Evolutionary conservation across 2,329 filamentous ascomycete species (phyloP).

Genomic region (Fonsecaea monophora): DNA sequence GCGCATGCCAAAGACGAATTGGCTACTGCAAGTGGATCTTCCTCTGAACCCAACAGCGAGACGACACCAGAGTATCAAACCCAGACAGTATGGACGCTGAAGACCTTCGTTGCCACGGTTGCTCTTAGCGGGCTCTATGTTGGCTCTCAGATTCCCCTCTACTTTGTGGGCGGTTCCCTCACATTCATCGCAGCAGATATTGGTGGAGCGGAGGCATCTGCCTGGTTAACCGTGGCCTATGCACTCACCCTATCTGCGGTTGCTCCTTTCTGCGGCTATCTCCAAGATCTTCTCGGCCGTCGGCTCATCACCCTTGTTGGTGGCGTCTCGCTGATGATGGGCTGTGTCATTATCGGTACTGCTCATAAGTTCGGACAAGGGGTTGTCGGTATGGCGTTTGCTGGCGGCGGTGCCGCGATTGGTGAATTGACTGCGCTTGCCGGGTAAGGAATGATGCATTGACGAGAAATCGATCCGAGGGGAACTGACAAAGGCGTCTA

Average conservation of each 20-base stretch:
- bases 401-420: slow-evolving; percentile 33
- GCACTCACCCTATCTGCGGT: slow-evolving; percentile 31
- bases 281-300: slow-evolving; percentile 33
- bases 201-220: slow-evolving; percentile 27
- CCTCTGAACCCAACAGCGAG: slow-evolving; percentile 11
- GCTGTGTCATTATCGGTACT: slow-evolving; percentile 31
- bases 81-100: slow-evolving; percentile 27
- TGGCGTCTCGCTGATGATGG: slow-evolving; percentile 26
- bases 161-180: slow-evolving; percentile 35
- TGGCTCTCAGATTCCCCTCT: slow-evolving; percentile 35
- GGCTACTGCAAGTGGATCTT: background rate
- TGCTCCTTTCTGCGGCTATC: slow-evolving; percentile 34
- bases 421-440: slow-evolving; percentile 34
- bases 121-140: slow-evolving; percentile 24
- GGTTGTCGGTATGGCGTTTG: slow-evolving; percentile 31
- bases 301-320: slow-evolving; percentile 32
- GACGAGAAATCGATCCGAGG: background rate
- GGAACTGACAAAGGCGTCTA: background rate
- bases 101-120: slow-evolving; percentile 23
- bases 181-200: slow-evolving; percentile 32
- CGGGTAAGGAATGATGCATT: slow-evolving; percentile 25
- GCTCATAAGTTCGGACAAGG: slow-evolving; percentile 28
- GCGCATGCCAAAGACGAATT: slow-evolving; percentile 4
- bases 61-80: slow-evolving; percentile 20
- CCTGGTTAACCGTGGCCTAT: slow-evolving; percentile 31